phyloP scores from a whole-genome alignment of 345 rosid genomes.

The Citrus maxima region DNA sequence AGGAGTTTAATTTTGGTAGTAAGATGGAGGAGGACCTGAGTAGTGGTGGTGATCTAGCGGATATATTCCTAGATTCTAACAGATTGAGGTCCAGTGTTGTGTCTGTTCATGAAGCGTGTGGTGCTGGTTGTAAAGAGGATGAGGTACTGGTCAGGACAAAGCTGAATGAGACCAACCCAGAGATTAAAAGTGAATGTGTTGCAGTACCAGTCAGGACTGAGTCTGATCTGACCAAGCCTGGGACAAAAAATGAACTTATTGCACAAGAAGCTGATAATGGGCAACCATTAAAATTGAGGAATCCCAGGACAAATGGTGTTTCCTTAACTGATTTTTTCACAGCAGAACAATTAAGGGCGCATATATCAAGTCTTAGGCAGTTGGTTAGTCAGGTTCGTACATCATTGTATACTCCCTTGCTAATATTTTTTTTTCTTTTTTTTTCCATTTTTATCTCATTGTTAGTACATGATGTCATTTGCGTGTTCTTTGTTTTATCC shows the following conservation, averaged over 20 bases:
- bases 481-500: background rate
- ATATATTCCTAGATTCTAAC: constrained; percentile 4
- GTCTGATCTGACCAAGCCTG: background rate
- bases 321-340: constrained; percentile 46
- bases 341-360: constrained; percentile 40
- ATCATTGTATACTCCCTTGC: background rate
- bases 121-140: constrained; percentile 15
- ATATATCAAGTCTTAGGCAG: constrained; percentile 40
- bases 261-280: constrained; percentile 7
- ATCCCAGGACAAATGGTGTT: constrained; percentile 25
- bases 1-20: constrained; percentile 11
- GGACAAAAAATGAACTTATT: background rate
- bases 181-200: background rate
- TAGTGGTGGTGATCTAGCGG: constrained; percentile 5
- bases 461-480: background rate
- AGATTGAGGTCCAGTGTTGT: background rate
- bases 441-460: background rate
- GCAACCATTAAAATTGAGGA: constrained; percentile 6
- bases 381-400: constrained; percentile 31
- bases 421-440: background rate
- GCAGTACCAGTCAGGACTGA: background rate
- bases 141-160: background rate
- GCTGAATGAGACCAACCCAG: background rate
- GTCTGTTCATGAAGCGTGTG: constrained; percentile 13
- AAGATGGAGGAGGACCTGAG: constrained; percentile 4